A percentile compares a stretch with the other conserved stretches of the same genome.
phyloP scores from a whole-genome alignment of 1,284 basidiomycete species.

The Melanopsichium pennsylvanicum region DNA sequence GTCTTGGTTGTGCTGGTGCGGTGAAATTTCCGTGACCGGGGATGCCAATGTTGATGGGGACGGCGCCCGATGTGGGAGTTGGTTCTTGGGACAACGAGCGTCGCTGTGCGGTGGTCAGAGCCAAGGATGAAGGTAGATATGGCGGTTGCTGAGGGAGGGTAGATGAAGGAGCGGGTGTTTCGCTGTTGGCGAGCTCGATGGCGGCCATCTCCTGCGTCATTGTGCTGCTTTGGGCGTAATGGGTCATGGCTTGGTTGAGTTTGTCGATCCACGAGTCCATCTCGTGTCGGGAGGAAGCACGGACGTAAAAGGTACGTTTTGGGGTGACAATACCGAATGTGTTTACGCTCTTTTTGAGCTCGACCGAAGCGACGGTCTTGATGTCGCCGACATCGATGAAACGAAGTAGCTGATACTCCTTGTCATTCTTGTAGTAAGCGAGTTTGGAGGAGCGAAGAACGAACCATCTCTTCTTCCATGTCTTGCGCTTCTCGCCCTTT shows the following conservation, averaged over 20 bases:
- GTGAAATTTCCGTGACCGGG: slow-evolving; percentile 37
- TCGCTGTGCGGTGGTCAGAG: slow-evolving; percentile 9
- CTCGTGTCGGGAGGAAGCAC: slow-evolving; percentile 77
- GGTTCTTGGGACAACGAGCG: slow-evolving; percentile 40
- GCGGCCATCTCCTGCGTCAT: slow-evolving; percentile 54
- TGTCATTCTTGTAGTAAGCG: slow-evolving; percentile 94
- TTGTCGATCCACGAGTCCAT: slow-evolving; percentile 84
- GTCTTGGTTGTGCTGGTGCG: slow-evolving; percentile 50
- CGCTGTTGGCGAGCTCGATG: slow-evolving; percentile 31
- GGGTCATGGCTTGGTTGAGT: slow-evolving; percentile 79
- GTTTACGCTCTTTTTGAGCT: slow-evolving; percentile 87
- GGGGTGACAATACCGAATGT: slow-evolving; percentile 92
- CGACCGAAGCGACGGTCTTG: slow-evolving; percentile 86
- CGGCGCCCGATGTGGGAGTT: slow-evolving; percentile 3
- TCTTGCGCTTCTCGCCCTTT: slow-evolving; percentile 96
- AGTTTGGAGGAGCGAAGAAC: slow-evolving; percentile 89
- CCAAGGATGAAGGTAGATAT: not conserved
- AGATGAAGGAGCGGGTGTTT: slow-evolving; percentile 28
- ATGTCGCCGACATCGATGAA: slow-evolving; percentile 88
- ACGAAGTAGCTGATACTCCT: slow-evolving; percentile 76
- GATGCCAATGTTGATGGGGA: slow-evolving; percentile 52
- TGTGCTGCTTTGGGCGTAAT: slow-evolving; percentile 59
- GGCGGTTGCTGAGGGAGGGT: slow-evolving; percentile 20
- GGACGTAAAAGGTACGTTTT: slow-evolving; percentile 89
- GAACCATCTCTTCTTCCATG: slow-evolving; percentile 99